Conservation (phyloP, 805 yeast genomes). For the Myxozyma monticola region DNA sequence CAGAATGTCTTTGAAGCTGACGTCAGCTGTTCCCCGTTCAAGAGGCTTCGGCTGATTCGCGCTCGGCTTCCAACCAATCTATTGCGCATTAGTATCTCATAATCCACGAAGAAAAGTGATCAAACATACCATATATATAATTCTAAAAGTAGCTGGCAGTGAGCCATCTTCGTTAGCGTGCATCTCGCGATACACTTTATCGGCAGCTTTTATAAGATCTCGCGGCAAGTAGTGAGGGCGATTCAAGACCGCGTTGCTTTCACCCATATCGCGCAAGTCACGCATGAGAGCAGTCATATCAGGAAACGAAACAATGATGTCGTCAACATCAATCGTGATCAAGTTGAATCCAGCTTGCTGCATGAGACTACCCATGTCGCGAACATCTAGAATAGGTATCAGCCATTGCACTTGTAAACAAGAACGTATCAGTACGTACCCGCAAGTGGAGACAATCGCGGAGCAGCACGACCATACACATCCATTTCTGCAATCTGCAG, state of each 20-base stretch:
- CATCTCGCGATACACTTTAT: slow-evolving; percentile 67
- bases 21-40: slow-evolving; percentile 68
- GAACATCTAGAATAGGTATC: slow-evolving; percentile 47
- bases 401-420: neutral
- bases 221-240: slow-evolving; percentile 49
- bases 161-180: slow-evolving; percentile 57
- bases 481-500: slow-evolving; percentile 82
- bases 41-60: slow-evolving; percentile 70
- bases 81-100: neutral
- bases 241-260: slow-evolving; percentile 61
- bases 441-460: slow-evolving; percentile 78
- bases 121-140: slow-evolving; percentile 58
- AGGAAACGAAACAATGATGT: slow-evolving; percentile 76
- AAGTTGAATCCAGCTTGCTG: slow-evolving; percentile 76
- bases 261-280: slow-evolving; percentile 82
- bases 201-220: slow-evolving; percentile 72
- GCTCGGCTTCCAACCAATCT: slow-evolving; percentile 81
- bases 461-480: slow-evolving; percentile 74
- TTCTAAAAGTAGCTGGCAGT: slow-evolving; percentile 77
- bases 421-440: slow-evolving; percentile 6
- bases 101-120: neutral
- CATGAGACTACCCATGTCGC: slow-evolving; percentile 71
- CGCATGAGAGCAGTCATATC: slow-evolving; percentile 64
- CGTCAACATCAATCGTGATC: slow-evolving; percentile 82
- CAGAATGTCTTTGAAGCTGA: slow-evolving; percentile 65